Evolutionary conservation across 352 stramenopile genomes (phyloP), one percentile per base, ranked within the genome.

Genomic region (Phytophthora rubi): DNA sequence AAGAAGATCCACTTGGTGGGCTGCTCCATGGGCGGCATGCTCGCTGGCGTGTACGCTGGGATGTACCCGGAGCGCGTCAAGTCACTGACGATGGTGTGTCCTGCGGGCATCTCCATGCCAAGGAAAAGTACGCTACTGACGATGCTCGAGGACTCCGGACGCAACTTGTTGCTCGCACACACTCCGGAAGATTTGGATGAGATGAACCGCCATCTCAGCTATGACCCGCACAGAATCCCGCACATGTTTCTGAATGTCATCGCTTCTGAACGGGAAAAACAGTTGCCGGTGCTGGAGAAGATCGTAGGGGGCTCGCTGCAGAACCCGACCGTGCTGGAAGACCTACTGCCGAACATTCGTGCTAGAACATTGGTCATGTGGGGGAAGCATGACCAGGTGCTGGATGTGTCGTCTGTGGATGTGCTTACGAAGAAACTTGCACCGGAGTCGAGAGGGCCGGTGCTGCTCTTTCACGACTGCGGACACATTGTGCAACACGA

Each of bases 1-100:
- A 80, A 81, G 56, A 88, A 88, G 66, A 73, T 94, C n/a, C 86
- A 94, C 51, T 51, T 94, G 7, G 69, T 92, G 16, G 86, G 86
- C 7, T 91, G 83, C 68, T 91, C 82, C 51, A 92, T 94, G 86
- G 86, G 86, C 45, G 86, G 84, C 13, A 89, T 94, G 82, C 74
- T 94, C 44, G 80, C 82, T 0, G 86, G 86, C n/a, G 76, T 88
- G 18, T 94, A 90, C 64, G 75, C 86, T 3, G 82, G 84, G 12
- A 74, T 80, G 59, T 89, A 91, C 61, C 83, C 86, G 2, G 65
- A 88, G 0, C 74, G 68, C 5, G 70, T 92, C 18, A 65, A 75
- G n/a, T 88, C 84, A 12, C 48, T 92, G 8, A 94, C 86, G 9
- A 85, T 94, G 74, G 76, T 94, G 37, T 94, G 86, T 49, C 86